Base-by-base conservation (phyloP, 371 early-diverging fungal genomes). In the Mortierella sp. region DNA sequence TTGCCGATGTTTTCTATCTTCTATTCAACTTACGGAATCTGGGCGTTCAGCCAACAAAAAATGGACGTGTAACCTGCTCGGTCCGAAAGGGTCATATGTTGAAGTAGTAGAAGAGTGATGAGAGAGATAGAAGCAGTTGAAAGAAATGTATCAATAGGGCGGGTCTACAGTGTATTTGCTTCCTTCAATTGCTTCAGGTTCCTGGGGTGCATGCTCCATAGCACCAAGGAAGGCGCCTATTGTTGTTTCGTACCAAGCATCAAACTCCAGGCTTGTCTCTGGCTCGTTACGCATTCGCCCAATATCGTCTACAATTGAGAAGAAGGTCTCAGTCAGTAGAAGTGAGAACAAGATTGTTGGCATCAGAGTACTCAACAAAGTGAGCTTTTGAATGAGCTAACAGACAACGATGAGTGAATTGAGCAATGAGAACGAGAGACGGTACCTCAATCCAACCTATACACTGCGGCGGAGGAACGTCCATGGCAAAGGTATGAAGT, bases 1-100 rank as follows among this genome's bases (percentile, higher is more conserved):
- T 3, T n/a, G 24, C n/a, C 42, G 10, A 34, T 24, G 42, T 50
- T 26, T 50, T 47, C 31, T 48, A 7, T 3, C 38, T n/a, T 34
- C 68, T 45, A 2, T 34, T n/a, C 45, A 14, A 92, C 92, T 85
- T 95, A 94, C 90, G 96, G 96, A 87, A 95, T 88, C 89, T 95
- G 95, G 52, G 95, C 95, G 87, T 93, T 94, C 21, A 96, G 74
- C 96, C 96, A 96, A 81, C 92, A 94, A 24, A 89, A 76, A 60
- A 96, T 94, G 2, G 95, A 95, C 10, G 91, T 54, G 76, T 94
- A 95, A 0, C 95, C 95, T 72, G 93, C 10, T 55, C 68, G 45
- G 10, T 11, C 19, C 50, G 14, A 16, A 38, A 14, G 3, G 65
- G n/a, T 65, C 3, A 38, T 26, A 50, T 52, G 28, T 48, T 26